phyloP scores from a whole-genome alignment of 2,329 filamentous ascomycete genomes.

The Corinectria fuckeliana region DNA sequence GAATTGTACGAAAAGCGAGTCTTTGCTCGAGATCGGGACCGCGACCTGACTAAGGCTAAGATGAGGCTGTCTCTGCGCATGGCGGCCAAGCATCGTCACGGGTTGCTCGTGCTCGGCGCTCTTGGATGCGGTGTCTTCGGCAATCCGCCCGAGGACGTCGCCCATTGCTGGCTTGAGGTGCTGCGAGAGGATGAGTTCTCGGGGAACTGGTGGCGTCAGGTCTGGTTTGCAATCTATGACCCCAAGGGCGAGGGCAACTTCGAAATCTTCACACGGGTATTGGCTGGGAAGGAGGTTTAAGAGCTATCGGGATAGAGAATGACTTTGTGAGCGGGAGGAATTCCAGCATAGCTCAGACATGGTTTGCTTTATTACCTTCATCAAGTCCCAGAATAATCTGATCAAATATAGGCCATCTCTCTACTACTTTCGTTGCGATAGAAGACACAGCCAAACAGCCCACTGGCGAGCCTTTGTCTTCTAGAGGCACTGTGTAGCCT shows the following conservation, averaged over 20 bases:
- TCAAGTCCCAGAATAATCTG: too few species aligned
- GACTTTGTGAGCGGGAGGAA: too few species aligned
- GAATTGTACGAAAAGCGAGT: too few species aligned
- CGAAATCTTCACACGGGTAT: slow-evolving; percentile 1
- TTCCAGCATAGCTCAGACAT: too few species aligned
- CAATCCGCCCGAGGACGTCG: slow-evolving; percentile 20
- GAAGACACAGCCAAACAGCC: too few species aligned
- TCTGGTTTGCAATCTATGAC: slow-evolving; percentile 20
- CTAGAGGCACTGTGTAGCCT: too few species aligned
- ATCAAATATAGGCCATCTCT: too few species aligned
- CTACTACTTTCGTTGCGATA: too few species aligned
- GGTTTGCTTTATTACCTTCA: too few species aligned
- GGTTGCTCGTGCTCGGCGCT: slow-evolving; percentile 8
- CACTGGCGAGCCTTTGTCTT: too few species aligned
- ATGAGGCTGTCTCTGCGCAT: slow-evolving; percentile 16
- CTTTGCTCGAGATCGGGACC: slow-evolving; percentile 11
- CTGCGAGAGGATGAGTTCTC: slow-evolving; percentile 17
- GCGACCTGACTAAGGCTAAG: slow-evolving; percentile 14
- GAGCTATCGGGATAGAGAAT: too few species aligned
- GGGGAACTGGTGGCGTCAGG: slow-evolving; percentile 17
- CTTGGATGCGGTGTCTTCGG: slow-evolving; percentile 15
- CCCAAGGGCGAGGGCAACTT: slow-evolving; percentile 8
- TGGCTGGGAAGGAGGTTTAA: slow-evolving; percentile 6
- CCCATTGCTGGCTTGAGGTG: slow-evolving; percentile 22
- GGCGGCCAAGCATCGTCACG: not conserved